These are phyloP conservation scores for Phytophthora lateralis DNA, from an alignment of 352 stramenopile genomes.

Conservation along the genomic window DNA sequence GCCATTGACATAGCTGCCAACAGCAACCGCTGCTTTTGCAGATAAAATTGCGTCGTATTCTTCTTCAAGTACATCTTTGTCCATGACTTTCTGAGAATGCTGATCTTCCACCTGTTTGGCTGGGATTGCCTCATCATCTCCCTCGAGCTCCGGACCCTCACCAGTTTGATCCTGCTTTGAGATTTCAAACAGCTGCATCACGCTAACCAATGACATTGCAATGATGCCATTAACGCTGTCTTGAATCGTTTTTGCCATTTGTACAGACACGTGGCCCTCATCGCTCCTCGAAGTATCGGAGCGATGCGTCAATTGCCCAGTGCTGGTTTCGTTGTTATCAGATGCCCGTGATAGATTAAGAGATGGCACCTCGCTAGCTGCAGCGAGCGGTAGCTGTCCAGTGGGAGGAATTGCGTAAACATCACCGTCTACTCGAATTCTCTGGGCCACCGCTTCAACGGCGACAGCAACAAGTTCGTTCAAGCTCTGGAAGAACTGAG, in stretches of 20 bases:
- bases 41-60: slow-evolving; percentile 10
- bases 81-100: neutral
- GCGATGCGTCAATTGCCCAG: slow-evolving; percentile 4
- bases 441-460: slow-evolving; percentile 27
- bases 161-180: neutral
- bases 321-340: slow-evolving; percentile 20
- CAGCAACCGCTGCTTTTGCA: slow-evolving; percentile 21
- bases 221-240: slow-evolving; percentile 44
- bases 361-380: neutral
- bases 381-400: neutral
- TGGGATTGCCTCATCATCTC: slow-evolving; percentile 1
- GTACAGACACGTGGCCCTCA: slow-evolving; percentile 30
- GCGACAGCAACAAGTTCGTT: slow-evolving; percentile 34
- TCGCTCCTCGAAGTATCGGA: slow-evolving; percentile 2
- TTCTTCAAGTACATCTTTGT: slow-evolving; percentile 5
- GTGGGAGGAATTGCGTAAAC: neutral
- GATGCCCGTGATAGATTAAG: slow-evolving; percentile 5
- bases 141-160: slow-evolving; percentile 6
- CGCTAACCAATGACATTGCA: slow-evolving; percentile 39
- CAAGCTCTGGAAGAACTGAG: slow-evolving; percentile 27
- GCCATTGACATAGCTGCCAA: slow-evolving; percentile 25
- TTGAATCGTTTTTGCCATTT: slow-evolving; percentile 48
- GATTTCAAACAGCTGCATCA: slow-evolving; percentile 23
- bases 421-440: slow-evolving; percentile 23
- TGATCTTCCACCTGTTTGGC: slow-evolving; percentile 9